Base-by-base conservation (phyloP, 345 rosid species). In the Boechera stricta region DNA sequence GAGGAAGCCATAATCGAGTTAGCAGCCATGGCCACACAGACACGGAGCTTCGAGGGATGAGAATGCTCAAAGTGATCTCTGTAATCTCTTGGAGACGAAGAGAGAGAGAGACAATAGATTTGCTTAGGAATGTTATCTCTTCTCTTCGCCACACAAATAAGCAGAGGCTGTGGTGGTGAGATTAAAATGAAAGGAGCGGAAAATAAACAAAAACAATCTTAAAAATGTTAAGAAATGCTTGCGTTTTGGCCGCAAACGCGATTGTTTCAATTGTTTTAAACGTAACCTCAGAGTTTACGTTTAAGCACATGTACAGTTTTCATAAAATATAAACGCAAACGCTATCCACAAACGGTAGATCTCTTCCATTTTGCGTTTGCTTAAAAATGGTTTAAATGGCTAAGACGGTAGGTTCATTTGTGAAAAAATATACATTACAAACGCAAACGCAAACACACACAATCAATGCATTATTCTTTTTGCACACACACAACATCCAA, bases 1-100 rank as follows among this genome's bases (percentile, higher is more conserved):
- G 89, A 82, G 68, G 94, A 84, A 42, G 97, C 96, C 92, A 91
- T 84, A 63, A 95, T 87, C 84, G 91, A 64, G 81, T 76, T 86
- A 74, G 95, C 93, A 73, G 96, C 94, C 97, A 92, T 92, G 77
- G 86, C 76, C 32, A 66, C 38, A 28, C 26, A 36, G 24, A 65
- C 81, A 15, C 12, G 9, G 15, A 45, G 69, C 48, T 41, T 64
- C 49, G 41, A 61, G 49, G 29, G 68, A 67, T 60, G 72, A 56
- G 58, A 65, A 31, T 67, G 61, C 48, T 65, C 54, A 41, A 59
- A 51, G 59, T 79, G 78, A 67, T 73, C 71, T 72, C 69, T 60
- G 42, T 28, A 28, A 28, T 28, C 29, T 28, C 29, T 28, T 73
- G 42, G 77, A 52, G 59, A 61, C 62, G 69, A 52, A 67, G 39